Evolutionary conservation across 208 protist genomes (phyloP).

Genomic region (Leishmania major): DNA sequence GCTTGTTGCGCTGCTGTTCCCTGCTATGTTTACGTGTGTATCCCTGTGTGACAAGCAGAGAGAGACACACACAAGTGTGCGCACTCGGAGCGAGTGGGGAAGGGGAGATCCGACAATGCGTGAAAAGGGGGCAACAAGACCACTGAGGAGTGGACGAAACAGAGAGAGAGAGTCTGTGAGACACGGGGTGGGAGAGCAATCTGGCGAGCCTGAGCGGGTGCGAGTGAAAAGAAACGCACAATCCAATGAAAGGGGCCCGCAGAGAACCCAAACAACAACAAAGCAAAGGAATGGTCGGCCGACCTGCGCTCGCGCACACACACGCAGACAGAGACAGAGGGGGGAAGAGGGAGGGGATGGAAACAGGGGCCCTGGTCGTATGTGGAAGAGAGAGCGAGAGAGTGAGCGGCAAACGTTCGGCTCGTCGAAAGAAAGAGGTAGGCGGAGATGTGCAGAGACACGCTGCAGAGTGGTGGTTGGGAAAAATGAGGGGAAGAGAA

Average conservation of each 20-base stretch:
- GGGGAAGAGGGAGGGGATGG: not conserved
- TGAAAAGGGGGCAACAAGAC: not conserved
- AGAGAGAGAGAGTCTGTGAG: not conserved
- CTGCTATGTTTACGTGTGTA: not conserved
- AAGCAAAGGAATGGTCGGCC: not conserved
- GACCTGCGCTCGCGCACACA: too few relatives aligned
- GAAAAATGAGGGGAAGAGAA: not conserved
- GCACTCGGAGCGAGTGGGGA: not conserved
- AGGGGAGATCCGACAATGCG: not conserved
- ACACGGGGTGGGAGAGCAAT: not conserved
- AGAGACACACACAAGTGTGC: not conserved
- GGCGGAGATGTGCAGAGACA: not conserved
- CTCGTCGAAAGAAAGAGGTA: not conserved
- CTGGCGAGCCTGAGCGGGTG: not conserved
- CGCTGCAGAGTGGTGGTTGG: not conserved
- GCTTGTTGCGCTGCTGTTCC: not conserved
- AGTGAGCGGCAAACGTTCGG: not conserved
- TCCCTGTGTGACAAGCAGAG: constrained; percentile 1
- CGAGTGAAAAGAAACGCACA: not conserved
- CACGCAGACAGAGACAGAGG: not conserved
- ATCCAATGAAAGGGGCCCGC: not conserved
- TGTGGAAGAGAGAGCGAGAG: not conserved
- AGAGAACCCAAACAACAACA: not conserved
- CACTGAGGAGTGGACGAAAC: not conserved
- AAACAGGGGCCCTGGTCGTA: not conserved